These are phyloP conservation scores for Ophiosphaerella korrae DNA, from an alignment of 2,329 filamentous ascomycete species.

Conservation along the genomic window DNA sequence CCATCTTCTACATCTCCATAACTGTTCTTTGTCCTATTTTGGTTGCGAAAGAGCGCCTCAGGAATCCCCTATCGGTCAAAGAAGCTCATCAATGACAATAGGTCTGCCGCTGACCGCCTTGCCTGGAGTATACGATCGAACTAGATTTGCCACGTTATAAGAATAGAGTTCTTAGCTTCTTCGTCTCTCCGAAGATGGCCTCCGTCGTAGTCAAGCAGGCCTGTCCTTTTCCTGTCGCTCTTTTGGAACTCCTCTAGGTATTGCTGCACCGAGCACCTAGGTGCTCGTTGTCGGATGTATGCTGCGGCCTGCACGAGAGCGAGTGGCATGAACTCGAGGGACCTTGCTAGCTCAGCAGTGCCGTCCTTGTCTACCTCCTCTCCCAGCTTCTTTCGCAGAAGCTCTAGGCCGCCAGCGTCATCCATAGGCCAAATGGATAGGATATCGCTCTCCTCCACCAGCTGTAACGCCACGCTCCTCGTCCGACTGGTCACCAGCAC, in stretches of 20 bases:
- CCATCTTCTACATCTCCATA: neutral
- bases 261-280: no score
- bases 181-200: no score
- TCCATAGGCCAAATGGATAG: conserved; percentile 6
- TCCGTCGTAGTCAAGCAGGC: no score
- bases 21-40: neutral
- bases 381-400: neutral
- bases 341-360: no score
- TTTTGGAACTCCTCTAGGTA: no score
- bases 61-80: conserved; percentile 45
- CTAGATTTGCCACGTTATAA: conserved; percentile 20
- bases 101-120: conserved; percentile 39
- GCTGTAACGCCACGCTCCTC: conserved; percentile 3
- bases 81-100: conserved; percentile 49
- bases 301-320: no score
- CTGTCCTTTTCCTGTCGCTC: no score
- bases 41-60: conserved; percentile 6
- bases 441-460: conserved; percentile 7
- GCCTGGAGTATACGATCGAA: conserved; percentile 37
- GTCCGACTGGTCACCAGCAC: conserved; percentile 7
- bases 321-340: no score
- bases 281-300: no score
- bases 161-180: no score
- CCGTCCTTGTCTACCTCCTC: no score
- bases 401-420: neutral